Conservation (phyloP, 805 yeast species). For the Ogataea pilisensis region DNA sequence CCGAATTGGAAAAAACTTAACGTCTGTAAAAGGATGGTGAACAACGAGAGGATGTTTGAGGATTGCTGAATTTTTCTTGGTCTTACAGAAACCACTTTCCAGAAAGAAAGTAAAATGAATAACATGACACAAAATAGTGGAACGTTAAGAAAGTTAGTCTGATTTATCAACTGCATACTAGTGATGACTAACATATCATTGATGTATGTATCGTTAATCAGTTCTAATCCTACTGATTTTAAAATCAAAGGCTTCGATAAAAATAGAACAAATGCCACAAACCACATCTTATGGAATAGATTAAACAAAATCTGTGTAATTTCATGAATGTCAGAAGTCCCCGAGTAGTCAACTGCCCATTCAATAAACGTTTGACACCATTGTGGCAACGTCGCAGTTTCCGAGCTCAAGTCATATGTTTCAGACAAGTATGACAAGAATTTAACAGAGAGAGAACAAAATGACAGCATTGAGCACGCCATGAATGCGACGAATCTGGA, state of each 20-base stretch:
- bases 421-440: constrained; percentile 26
- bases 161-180: constrained; percentile 46
- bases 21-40: constrained; percentile 59
- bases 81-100: constrained; percentile 7
- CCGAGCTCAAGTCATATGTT: constrained; percentile 22
- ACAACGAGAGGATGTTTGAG: constrained; percentile 23
- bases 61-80: constrained; percentile 7
- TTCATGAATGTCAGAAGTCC: constrained; percentile 26
- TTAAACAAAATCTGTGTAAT: constrained; percentile 19
- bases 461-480: constrained; percentile 40
- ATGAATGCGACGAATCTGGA: constrained; percentile 36
- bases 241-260: constrained; percentile 16
- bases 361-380: constrained; percentile 21
- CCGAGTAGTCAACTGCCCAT: constrained; percentile 32
- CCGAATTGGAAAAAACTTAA: constrained; percentile 83
- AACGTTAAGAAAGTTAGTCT: constrained; percentile 49
- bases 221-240: neutral
- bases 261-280: constrained; percentile 8
- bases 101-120: constrained; percentile 27
- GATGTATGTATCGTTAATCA: constrained; percentile 20
- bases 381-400: constrained; percentile 13
- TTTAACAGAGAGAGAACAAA: constrained; percentile 24
- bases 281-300: constrained; percentile 23
- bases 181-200: constrained; percentile 34
- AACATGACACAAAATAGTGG: constrained; percentile 42